These are phyloP conservation scores for Ophiobolus disseminans DNA, from an alignment of 2,329 filamentous ascomycete species.

Conservation along the genomic window DNA sequence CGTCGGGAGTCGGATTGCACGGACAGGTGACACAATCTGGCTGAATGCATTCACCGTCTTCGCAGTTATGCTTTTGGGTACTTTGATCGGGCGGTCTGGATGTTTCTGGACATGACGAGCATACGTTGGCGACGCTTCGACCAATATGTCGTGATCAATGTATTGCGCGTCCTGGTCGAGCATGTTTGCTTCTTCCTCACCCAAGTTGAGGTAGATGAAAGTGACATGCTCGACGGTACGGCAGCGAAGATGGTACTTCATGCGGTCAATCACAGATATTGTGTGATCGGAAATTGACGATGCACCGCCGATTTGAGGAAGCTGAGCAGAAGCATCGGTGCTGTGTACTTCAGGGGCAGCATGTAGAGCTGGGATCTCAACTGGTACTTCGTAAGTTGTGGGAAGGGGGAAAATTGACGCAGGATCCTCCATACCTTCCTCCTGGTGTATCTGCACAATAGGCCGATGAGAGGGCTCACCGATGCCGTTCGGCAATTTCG, in stretches of 20 bases:
- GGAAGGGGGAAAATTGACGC: too few relatives aligned
- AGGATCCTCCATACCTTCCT: too few relatives aligned
- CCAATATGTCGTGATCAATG: not conserved
- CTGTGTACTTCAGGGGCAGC: not conserved
- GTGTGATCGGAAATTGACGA: not conserved
- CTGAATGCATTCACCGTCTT: constrained; percentile 7
- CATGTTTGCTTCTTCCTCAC: not conserved
- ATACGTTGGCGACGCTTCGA: not conserved
- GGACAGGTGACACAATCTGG: constrained; percentile 4
- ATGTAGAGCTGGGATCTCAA: not conserved
- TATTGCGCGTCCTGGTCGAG: not conserved
- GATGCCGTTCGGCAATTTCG: too few relatives aligned
- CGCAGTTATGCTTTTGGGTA: not conserved
- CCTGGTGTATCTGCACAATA: too few relatives aligned
- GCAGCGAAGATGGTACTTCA: constrained; percentile 7
- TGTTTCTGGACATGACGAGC: not conserved
- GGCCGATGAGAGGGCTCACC: too few relatives aligned
- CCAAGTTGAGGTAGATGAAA: constrained; percentile 1
- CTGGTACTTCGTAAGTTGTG: too few relatives aligned
- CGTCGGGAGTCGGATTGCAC: constrained; percentile 1
- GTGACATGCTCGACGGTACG: constrained; percentile 2
- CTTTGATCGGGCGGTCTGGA: not conserved
- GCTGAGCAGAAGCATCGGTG: not conserved
- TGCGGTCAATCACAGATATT: not conserved
- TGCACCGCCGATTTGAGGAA: not conserved